Evolutionary conservation across 305 asterid genomes (phyloP).

Genomic region (Euphrasia arctica): DNA sequence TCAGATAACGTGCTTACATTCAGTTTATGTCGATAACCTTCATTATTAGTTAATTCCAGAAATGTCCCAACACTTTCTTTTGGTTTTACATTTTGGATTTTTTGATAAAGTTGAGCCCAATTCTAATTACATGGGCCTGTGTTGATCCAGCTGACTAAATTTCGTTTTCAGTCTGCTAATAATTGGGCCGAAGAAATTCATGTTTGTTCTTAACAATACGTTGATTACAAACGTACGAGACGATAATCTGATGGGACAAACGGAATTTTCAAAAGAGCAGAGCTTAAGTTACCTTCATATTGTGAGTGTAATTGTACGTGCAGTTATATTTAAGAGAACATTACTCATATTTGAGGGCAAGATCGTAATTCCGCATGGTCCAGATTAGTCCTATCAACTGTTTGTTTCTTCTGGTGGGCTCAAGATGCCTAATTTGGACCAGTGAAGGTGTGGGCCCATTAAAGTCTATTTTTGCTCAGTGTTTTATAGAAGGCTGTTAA

Average conservation of each 20-base stretch:
- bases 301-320: too few relatives aligned
- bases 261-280: too few relatives aligned
- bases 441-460: constrained; percentile 25
- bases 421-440: background rate
- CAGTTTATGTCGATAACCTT: constrained; percentile 26
- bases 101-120: background rate
- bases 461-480: background rate
- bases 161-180: background rate
- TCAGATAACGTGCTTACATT: constrained; percentile 26
- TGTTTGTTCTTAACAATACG: too few relatives aligned
- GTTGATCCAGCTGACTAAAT: background rate
- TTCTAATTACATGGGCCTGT: background rate
- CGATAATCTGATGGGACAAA: too few relatives aligned
- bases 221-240: too few relatives aligned
- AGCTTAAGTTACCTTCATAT: too few relatives aligned
- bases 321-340: too few relatives aligned
- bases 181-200: too few relatives aligned
- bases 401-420: constrained; percentile 12
- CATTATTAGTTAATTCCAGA: constrained; percentile 2
- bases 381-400: background rate
- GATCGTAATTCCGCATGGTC: background rate
- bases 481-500: constrained; percentile 31
- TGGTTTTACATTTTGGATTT: too few relatives aligned
- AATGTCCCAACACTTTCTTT: background rate
- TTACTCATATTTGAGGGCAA: too few relatives aligned